A percentile compares a stretch with the other conserved stretches of the same genome.
Conservation (phyloP, 2,329 filamentous ascomycete species). For the Sporothrix pseudoabietina region DNA sequence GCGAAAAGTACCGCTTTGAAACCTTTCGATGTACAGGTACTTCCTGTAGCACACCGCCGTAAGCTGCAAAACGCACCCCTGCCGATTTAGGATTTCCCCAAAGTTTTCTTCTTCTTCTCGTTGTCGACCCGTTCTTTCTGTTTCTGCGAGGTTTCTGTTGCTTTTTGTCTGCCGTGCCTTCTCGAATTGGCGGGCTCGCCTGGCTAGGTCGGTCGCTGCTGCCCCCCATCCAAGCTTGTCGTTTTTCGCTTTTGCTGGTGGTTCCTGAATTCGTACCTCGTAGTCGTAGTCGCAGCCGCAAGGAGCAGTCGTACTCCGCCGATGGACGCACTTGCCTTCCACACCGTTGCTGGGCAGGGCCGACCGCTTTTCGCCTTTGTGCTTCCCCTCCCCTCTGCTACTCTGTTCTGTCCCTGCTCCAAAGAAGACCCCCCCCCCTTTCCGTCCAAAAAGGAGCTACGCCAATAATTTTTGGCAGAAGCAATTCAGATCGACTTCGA, state of each 20-base stretch:
- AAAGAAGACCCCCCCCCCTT: constrained; percentile 19
- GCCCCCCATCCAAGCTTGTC: constrained; percentile 15
- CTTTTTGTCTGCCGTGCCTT: constrained; percentile 23
- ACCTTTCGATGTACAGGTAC: constrained; percentile 39
- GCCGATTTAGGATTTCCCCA: constrained; percentile 38
- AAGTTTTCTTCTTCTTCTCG: constrained; percentile 30
- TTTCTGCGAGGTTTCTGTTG: constrained; percentile 19
- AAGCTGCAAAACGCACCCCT: constrained; percentile 32
- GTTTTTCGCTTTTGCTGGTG: neutral
- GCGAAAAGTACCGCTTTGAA: neutral
- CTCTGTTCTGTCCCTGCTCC: constrained; percentile 6
- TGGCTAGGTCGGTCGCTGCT: constrained; percentile 18
- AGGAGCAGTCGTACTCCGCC: constrained; percentile 18
- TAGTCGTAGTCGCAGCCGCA: constrained; percentile 10
- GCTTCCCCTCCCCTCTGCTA: constrained; percentile 11
- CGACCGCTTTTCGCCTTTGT: constrained; percentile 27
- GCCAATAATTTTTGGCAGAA: constrained; percentile 31
- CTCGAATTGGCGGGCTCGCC: neutral
- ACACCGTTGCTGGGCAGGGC: constrained; percentile 28
- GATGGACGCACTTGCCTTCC: constrained; percentile 22
- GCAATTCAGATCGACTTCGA: constrained; percentile 29
- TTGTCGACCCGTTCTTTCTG: constrained; percentile 7
- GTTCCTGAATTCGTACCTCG: constrained; percentile 27
- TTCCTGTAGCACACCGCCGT: constrained; percentile 37
- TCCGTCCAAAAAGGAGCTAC: constrained; percentile 30